Evolutionary conservation across 2,329 filamentous ascomycete species (phyloP), one percentile per base, ranked within the genome.

Genomic region (Diplodia corticola): DNA sequence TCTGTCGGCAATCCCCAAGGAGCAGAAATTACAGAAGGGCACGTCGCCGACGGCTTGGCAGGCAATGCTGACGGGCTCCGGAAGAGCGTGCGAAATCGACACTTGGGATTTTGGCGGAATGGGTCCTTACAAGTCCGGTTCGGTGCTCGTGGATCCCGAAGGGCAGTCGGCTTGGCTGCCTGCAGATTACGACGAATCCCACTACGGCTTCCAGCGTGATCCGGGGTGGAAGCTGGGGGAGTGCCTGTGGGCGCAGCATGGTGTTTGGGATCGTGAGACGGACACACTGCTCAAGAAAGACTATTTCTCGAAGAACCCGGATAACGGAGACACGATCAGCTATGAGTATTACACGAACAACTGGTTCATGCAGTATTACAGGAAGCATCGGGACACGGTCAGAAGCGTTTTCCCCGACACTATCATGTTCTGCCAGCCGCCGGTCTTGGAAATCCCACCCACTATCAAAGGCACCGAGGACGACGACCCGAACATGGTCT

Each of bases 161-260:
- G 95, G 94, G 20, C 89, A 91, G 71, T 86, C 83, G 26, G 92
- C 91, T 0, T 99, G 95, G 95, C 79, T 99, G 26, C 88, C 92
- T 2, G 81, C 82, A n/a, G 88, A 88, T 67, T 92, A 94, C 75
- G 90, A 97, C 72, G 95, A 99, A 70, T 89, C 87, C 13, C 86
- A 88, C 69, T 99, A 99, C 76, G 92, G 92, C 40, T 99, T 92
- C 88, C 93, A 91, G 75, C 87, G 95, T 69, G 92, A 96, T 73
- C 85, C 91, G 0, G 89, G 84, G 7, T 99, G 95, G 95, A 93
- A 89, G 76, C 81, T 99, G 20, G 95, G 95, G n/a, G 88, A 96
- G 77, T 98, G 95, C 73, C 77, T 99, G 48, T 99, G 95, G 95
- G 94, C 95, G 3, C 94, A 97, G 74, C 93, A 99, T 76, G 94